These are phyloP conservation scores for Colletotrichum australisinense DNA, from an alignment of 2,329 filamentous ascomycete genomes.

Conservation along the genomic window DNA sequence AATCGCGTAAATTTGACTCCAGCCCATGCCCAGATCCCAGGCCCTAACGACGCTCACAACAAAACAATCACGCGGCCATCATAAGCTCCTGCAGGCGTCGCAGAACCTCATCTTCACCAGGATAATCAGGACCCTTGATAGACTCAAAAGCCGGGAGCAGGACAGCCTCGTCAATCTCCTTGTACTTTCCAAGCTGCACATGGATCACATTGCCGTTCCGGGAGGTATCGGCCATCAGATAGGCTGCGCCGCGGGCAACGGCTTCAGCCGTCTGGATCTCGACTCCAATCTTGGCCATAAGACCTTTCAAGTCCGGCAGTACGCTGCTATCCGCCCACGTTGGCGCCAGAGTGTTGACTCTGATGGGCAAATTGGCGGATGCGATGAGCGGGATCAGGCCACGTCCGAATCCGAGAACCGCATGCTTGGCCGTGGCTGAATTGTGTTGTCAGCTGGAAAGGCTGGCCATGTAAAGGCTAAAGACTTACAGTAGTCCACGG, in stretches of 20 bases:
- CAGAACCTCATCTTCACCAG: slow-evolving; percentile 50
- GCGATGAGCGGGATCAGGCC: slow-evolving; percentile 54
- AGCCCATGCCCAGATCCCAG: not conserved
- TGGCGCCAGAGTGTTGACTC: slow-evolving; percentile 58
- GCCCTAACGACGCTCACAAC: not conserved
- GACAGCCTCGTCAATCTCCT: slow-evolving; percentile 63
- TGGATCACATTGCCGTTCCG: slow-evolving; percentile 66
- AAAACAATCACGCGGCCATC: not conserved
- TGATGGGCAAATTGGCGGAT: slow-evolving; percentile 55
- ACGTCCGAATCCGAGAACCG: slow-evolving; percentile 63
- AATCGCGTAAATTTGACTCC: not conserved
- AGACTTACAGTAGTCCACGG: slow-evolving; percentile 60
- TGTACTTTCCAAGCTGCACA: slow-evolving; percentile 57
- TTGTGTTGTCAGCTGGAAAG: not conserved
- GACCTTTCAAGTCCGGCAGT: slow-evolving; percentile 49
- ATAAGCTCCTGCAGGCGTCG: slow-evolving; percentile 28
- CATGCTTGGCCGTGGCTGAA: slow-evolving; percentile 64
- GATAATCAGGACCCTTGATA: slow-evolving; percentile 46
- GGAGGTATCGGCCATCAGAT: slow-evolving; percentile 59
- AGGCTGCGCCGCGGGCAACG: slow-evolving; percentile 60
- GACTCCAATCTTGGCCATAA: slow-evolving; percentile 52
- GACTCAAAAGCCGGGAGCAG: slow-evolving; percentile 47
- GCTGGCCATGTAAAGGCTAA: not conserved
- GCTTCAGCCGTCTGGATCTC: slow-evolving; percentile 56
- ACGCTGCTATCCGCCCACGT: slow-evolving; percentile 48